Conservation (phyloP, 2,329 filamentous ascomycete genomes). For the Coniochaeta hoffmannii region DNA sequence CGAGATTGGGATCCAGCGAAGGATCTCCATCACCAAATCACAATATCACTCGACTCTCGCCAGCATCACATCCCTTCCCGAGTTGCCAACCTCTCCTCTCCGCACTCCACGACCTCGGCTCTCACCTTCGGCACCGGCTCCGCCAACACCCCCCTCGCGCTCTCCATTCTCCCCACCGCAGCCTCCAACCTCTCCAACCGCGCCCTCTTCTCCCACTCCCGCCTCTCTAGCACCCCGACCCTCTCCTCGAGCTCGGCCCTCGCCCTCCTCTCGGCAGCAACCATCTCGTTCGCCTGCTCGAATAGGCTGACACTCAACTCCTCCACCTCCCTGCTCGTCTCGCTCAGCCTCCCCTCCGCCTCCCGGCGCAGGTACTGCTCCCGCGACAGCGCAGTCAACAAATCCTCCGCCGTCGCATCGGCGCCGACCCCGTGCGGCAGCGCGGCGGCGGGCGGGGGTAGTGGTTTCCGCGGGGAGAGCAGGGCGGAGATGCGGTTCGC, state of each 20-base stretch:
- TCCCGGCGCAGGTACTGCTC: constrained; percentile 61
- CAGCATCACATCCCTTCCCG: neutral
- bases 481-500: constrained; percentile 36
- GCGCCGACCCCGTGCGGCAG: neutral
- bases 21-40: neutral
- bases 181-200: constrained; percentile 64
- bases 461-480: constrained; percentile 37
- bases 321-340: constrained; percentile 67
- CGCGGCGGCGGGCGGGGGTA: constrained; percentile 26
- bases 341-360: constrained; percentile 60
- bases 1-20: neutral
- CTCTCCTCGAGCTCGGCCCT: constrained; percentile 65
- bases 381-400: constrained; percentile 56
- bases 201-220: constrained; percentile 61
- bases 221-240: constrained; percentile 58
- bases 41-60: neutral
- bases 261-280: constrained; percentile 65
- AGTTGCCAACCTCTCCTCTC: neutral
- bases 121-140: constrained; percentile 13
- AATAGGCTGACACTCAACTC: constrained; percentile 71
- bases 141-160: constrained; percentile 55
- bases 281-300: constrained; percentile 83
- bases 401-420: constrained; percentile 30
- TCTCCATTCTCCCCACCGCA: constrained; percentile 63
- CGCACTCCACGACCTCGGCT: neutral